These are phyloP conservation scores for Solanum medicagineum DNA, from an alignment of 257 asterid species.

Conservation along the genomic window DNA sequence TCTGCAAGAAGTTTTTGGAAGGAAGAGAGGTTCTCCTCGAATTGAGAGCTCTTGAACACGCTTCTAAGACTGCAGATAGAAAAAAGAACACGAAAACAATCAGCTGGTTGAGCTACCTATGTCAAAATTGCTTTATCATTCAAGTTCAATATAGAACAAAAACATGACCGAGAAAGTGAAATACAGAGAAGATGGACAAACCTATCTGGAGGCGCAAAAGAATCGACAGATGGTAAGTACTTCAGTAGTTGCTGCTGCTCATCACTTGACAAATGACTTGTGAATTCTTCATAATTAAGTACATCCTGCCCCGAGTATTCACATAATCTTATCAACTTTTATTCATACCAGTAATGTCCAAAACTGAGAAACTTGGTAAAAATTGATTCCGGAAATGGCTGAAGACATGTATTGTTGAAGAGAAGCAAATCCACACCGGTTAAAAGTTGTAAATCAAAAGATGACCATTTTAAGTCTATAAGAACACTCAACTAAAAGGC, in stretches of 20 bases:
- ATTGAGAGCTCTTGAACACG: conserved; percentile 52
- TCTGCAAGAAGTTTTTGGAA: conserved; percentile 69
- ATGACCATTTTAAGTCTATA: neutral
- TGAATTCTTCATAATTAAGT: conserved; percentile 36
- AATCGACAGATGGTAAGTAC: conserved; percentile 50
- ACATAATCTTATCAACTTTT: neutral
- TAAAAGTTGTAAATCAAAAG: neutral
- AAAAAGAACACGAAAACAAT: neutral
- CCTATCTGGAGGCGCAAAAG: conserved; percentile 42
- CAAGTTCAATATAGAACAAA: neutral
- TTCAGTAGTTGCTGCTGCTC: conserved; percentile 52
- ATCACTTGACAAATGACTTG: conserved; percentile 34
- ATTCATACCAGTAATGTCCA: neutral
- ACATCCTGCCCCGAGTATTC: conserved; percentile 36
- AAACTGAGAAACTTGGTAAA: neutral
- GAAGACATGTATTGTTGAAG: neutral
- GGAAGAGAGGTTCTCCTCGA: conserved; percentile 45
- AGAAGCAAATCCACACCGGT: neutral
- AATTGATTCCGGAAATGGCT: neutral
- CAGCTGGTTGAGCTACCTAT: neutral
- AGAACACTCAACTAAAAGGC: neutral
- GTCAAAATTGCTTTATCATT: neutral
- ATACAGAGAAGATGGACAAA: conserved; percentile 3
- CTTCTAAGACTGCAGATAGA: conserved; percentile 34
- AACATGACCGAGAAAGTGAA: neutral